Evolutionary conservation across 2,329 filamentous ascomycete species (phyloP).

Genomic region (Neopestalotiopsis clavispora): DNA sequence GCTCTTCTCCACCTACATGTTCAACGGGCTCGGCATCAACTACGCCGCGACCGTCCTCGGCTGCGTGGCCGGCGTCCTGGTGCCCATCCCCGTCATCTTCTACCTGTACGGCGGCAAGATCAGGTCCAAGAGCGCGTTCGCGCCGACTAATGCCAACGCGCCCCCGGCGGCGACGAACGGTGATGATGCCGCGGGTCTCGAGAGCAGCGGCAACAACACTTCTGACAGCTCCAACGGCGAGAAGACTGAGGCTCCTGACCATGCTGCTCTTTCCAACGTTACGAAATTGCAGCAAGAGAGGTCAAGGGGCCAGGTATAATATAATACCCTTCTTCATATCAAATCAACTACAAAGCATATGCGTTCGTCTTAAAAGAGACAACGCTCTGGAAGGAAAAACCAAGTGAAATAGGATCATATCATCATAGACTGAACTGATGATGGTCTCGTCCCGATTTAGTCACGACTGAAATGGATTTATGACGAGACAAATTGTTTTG

Average conservation of each 20-base stretch:
- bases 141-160: conserved; percentile 41
- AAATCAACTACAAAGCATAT: too few species aligned
- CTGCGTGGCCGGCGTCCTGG: conserved; percentile 59
- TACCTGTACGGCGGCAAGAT: conserved; percentile 64
- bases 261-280: conserved; percentile 39
- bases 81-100: conserved; percentile 68
- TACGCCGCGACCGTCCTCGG: conserved; percentile 67
- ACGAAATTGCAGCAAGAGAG: conserved; percentile 35
- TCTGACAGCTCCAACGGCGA: conserved; percentile 25
- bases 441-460: neutral
- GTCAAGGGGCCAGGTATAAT: neutral
- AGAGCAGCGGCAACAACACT: conserved; percentile 29
- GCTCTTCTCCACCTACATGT: conserved; percentile 77
- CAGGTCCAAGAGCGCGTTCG: conserved; percentile 59
- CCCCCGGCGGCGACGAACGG: conserved; percentile 35
- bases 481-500: neutral
- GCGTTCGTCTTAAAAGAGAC: neutral
- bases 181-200: conserved; percentile 19
- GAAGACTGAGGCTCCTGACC: conserved; percentile 39
- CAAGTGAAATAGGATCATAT: neutral
- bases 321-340: neutral
- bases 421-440: neutral
- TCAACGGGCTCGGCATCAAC: conserved; percentile 64
- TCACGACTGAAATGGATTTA: neutral
- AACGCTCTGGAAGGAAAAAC: too few species aligned